A percentile compares a stretch with the other conserved stretches of the same genome.
These are phyloP conservation scores for Malus hybrid DNA, from an alignment of 331 rosid genomes.

Conservation along the genomic window DNA sequence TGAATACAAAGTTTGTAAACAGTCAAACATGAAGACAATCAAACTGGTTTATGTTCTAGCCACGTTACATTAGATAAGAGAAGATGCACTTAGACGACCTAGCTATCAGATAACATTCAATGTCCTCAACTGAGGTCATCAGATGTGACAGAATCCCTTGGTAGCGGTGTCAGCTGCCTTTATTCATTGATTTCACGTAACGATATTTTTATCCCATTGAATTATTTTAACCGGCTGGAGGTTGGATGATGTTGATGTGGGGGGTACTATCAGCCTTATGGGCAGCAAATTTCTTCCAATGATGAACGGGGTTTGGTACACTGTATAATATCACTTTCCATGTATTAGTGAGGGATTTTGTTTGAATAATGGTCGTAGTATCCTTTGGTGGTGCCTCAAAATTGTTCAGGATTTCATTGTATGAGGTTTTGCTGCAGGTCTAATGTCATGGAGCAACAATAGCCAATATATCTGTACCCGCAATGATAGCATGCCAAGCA, in stretches of 20 bases:
- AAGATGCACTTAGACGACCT: background rate
- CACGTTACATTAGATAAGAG: background rate
- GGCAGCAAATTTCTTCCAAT: background rate
- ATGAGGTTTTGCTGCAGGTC: slow-evolving; percentile 34
- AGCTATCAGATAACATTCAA: background rate
- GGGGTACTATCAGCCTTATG: background rate
- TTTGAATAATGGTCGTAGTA: background rate
- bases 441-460: slow-evolving; percentile 85
- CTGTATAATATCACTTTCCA: background rate
- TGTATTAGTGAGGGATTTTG: background rate
- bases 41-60: background rate
- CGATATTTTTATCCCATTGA: too few relatives aligned
- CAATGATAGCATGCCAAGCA: slow-evolving; percentile 85
- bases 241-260: background rate
- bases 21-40: background rate
- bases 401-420: background rate
- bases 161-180: background rate
- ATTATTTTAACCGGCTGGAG: background rate
- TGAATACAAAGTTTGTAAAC: background rate
- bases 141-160: too few relatives aligned
- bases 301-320: background rate
- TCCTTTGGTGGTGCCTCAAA: background rate
- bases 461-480: slow-evolving; percentile 93
- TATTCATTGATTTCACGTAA: background rate
- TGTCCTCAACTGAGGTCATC: background rate